Conservation (phyloP, 1,284 basidiomycete species). For the Sutorius eximius region DNA sequence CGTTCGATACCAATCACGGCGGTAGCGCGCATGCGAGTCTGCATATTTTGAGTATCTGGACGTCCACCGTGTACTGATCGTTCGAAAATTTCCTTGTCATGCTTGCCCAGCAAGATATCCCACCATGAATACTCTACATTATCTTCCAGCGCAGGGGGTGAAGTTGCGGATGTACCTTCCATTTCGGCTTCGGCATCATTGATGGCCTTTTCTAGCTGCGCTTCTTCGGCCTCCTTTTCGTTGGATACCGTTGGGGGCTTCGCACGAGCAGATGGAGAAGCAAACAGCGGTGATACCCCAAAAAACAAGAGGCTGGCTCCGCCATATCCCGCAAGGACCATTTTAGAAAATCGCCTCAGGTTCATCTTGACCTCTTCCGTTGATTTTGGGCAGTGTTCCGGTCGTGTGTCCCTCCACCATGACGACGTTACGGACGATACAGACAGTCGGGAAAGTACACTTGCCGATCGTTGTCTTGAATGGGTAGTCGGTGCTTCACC, state of each 20-base stretch:
- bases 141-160: constrained; percentile 20
- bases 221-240: constrained; percentile 54
- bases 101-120: constrained; percentile 72
- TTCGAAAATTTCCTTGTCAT: constrained; percentile 78
- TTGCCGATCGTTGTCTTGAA: constrained; percentile 25
- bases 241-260: constrained; percentile 31
- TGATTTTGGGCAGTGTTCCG: constrained; percentile 37
- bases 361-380: constrained; percentile 62
- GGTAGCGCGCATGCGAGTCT: constrained; percentile 44
- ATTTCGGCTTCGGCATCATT: constrained; percentile 68
- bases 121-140: constrained; percentile 66
- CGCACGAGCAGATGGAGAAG: constrained; percentile 28
- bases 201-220: constrained; percentile 60
- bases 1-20: constrained; percentile 64
- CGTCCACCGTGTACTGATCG: constrained; percentile 43
- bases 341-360: constrained; percentile 71
- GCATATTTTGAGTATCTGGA: constrained; percentile 31
- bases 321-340: constrained; percentile 78
- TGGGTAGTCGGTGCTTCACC: constrained; percentile 48
- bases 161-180: constrained; percentile 43
- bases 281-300: constrained; percentile 55
- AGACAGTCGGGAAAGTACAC: constrained; percentile 33
- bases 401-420: constrained; percentile 25
- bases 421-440: constrained; percentile 33
- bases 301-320: constrained; percentile 78